Conservation (phyloP, 2,329 filamentous ascomycete species). For the Penicillium rolfsii region DNA sequence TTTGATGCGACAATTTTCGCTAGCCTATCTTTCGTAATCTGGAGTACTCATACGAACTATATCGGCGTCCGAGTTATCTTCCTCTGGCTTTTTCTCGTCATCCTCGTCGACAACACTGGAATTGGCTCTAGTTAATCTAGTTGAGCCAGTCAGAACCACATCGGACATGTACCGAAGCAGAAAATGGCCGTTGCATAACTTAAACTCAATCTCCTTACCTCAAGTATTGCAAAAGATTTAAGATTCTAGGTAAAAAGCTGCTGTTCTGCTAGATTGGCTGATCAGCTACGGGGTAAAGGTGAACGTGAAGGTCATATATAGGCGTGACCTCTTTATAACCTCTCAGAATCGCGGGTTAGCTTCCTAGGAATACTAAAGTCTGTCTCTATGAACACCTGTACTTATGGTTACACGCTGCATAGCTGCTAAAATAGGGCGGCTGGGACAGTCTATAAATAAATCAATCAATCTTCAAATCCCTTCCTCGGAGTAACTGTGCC, state of each 20-base stretch:
- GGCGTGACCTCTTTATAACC: constrained; percentile 1
- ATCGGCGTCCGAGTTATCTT: no score
- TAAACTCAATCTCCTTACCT: constrained; percentile 3
- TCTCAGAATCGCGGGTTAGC: background rate
- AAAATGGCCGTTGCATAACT: constrained; percentile 1
- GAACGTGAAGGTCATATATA: constrained; percentile 5
- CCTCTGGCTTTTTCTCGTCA: constrained; percentile 1
- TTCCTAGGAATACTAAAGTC: background rate
- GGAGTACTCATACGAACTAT: no score
- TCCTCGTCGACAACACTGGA: constrained; percentile 4
- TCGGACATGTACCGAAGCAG: constrained; percentile 2
- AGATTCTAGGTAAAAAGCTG: constrained; percentile 2
- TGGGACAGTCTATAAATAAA: no score
- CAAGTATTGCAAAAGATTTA: constrained; percentile 1
- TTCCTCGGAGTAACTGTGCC: no score
- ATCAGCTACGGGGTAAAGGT: constrained; percentile 3
- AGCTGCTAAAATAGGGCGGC: no score
- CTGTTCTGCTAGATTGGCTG: constrained; percentile 4
- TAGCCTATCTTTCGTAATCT: no score
- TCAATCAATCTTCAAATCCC: no score
- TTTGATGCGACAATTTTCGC: no score
- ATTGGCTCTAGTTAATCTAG: constrained; percentile 1
- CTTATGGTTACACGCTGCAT: no score
- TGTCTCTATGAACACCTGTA: no score
- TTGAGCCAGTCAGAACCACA: constrained; percentile 4